Evolutionary conservation across 768 basidiomycete species (phyloP), one percentile per base, ranked within the genome.

Genomic region (Lentinus tigrinus): DNA sequence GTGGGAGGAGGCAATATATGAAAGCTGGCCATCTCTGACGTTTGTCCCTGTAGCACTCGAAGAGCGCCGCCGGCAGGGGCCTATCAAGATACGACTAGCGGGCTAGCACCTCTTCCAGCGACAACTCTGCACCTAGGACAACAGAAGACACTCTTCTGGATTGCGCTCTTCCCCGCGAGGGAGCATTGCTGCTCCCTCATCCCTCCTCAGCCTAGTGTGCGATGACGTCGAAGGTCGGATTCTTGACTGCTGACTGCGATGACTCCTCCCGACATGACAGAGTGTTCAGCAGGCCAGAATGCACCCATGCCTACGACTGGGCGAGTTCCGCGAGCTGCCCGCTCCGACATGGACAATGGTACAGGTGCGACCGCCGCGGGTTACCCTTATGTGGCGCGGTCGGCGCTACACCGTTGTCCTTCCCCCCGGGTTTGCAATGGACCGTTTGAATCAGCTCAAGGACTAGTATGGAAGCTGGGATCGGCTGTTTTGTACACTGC

Each of bases 71-170:
- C 85, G 87, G 47, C 73, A 79, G 14, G 81, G 81, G 49, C 85
- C 80, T 14, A 85, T 89, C 76, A 92, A 90, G 75, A 86, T 91
- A 69, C 87, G 90, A 44, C 85, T 86, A 69, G 81, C 84, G 67
- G 88, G 88, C 72, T 91, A 77, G 73, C 72, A 36, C 24, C 3
- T 34, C 16, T 11, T 17, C 34, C 48, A 13, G 13, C n/a, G 17
- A 34, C 40, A 16, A 14, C 16, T 26, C 47, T 14, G 9, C 24
- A 47, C 42, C 31, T 43, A 48, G 36, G 37, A 36, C 38, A 34
- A 49, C 52, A 54, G 60, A 57, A 54, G 55, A 46, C 6, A 3
- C 13, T 55, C 60, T 61, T 57, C 60, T 53, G 24, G 55, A 52
- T 58, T 58, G 61, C 58, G 56, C 56, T 62, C 37, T 49, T 57